Percentiles rank a stretch among this genome's conserved stretches.
Conservation (phyloP, 805 yeast species). For the Wickerhamiella bombiphila region DNA sequence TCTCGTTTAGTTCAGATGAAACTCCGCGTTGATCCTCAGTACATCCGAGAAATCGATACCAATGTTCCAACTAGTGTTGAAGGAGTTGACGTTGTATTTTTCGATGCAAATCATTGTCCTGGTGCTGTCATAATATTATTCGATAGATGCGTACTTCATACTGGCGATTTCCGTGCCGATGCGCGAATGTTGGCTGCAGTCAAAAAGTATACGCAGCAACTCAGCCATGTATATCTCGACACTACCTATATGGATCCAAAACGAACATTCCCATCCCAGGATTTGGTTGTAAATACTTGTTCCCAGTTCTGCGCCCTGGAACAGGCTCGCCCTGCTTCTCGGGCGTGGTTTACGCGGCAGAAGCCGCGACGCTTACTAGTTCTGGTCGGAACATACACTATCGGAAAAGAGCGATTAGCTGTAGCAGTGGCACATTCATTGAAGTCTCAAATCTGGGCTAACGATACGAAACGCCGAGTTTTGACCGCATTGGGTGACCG, state of each 20-base stretch:
- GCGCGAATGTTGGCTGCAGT: conserved; percentile 29
- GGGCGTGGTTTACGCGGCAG: conserved; percentile 13
- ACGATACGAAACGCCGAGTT: conserved; percentile 33
- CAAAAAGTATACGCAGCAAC: conserved; percentile 9
- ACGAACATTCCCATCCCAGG: conserved; percentile 67
- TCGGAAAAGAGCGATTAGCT: conserved; percentile 85
- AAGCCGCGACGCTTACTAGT: conserved; percentile 31
- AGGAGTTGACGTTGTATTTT: conserved; percentile 38
- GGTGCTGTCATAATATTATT: conserved; percentile 78
- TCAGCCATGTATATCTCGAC: conserved; percentile 53
- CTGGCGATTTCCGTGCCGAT: conserved; percentile 84
- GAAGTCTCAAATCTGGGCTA: conserved; percentile 28
- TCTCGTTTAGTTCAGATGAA: conserved; percentile 38
- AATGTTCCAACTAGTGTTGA: conserved; percentile 24
- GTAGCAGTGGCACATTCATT: conserved; percentile 28
- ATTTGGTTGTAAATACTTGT: conserved; percentile 45
- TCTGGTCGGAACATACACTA: conserved; percentile 75
- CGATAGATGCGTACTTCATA: conserved; percentile 47
- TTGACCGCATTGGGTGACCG: conserved; percentile 32
- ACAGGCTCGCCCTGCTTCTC: conserved; percentile 20
- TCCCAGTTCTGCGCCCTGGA: conserved; percentile 36
- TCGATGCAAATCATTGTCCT: conserved; percentile 94
- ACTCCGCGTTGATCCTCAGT: conserved; percentile 38
- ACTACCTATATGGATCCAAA: conserved; percentile 75
- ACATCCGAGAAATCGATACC: conserved; percentile 30